These are phyloP conservation scores for Protomyces gravidus DNA, from an alignment of 1,139 yeast species.

Conservation along the genomic window DNA sequence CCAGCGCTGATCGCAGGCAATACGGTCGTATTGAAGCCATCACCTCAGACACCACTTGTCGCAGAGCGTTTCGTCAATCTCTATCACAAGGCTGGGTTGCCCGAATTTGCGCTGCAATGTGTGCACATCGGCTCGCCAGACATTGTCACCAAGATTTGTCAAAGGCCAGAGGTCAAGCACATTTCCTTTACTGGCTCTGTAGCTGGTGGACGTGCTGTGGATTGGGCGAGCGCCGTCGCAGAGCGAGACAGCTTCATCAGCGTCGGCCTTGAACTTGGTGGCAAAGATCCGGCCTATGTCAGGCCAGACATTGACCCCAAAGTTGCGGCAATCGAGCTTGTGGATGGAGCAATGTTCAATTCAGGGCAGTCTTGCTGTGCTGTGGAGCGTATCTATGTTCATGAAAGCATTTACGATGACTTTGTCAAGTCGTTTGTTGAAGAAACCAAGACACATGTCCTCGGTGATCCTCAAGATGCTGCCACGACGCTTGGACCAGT, in stretches of 20 bases:
- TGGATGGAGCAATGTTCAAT: conserved; percentile 75
- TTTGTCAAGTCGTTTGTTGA: conserved; percentile 57
- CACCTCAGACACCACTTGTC: conserved; percentile 77
- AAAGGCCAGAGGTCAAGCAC: conserved; percentile 59
- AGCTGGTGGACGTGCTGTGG: conserved; percentile 70
- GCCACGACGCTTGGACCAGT: conserved; percentile 73
- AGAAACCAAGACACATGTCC: conserved; percentile 48
- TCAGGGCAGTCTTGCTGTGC: conserved; percentile 91
- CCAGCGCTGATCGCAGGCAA: conserved; percentile 83
- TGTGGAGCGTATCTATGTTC: conserved; percentile 76
- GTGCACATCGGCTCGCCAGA: conserved; percentile 55
- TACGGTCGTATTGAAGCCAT: conserved; percentile 73
- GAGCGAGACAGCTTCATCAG: conserved; percentile 20
- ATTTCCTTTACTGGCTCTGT: conserved; percentile 88
- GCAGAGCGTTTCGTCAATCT: conserved; percentile 63
- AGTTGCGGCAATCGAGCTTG: conserved; percentile 76
- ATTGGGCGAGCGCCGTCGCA: conserved; percentile 62
- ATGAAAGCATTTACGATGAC: conserved; percentile 62
- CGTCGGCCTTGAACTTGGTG: conserved; percentile 72
- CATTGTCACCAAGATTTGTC: conserved; percentile 62
- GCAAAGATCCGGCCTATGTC: conserved; percentile 70
- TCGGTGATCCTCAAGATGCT: conserved; percentile 71
- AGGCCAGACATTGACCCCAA: conserved; percentile 70
- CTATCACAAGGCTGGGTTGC: conserved; percentile 68
- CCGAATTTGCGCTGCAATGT: conserved; percentile 73